Evolutionary conservation across 2,329 filamentous ascomycete species (phyloP).

Genomic region (Diaporthe destruens): DNA sequence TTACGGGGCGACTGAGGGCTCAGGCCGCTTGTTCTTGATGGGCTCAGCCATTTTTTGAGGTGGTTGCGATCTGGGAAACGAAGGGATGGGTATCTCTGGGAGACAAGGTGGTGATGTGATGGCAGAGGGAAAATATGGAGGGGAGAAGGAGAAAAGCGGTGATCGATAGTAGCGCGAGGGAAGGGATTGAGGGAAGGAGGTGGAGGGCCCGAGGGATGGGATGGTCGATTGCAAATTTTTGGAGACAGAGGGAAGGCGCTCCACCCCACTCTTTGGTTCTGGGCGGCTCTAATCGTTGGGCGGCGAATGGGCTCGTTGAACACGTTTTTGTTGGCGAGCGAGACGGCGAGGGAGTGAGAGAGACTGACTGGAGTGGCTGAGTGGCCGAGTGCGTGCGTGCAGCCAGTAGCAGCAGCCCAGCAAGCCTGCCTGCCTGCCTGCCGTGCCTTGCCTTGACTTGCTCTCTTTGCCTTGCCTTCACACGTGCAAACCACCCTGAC

Average conservation of each 20-base stretch:
- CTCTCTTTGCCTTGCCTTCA: not conserved
- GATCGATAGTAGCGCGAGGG: constrained; percentile 30
- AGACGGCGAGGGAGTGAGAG: constrained; percentile 31
- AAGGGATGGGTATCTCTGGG: constrained; percentile 34
- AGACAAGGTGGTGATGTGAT: constrained; percentile 34
- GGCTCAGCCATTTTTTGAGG: constrained; percentile 70
- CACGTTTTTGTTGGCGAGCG: constrained; percentile 37
- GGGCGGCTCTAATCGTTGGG: constrained; percentile 36
- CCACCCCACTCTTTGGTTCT: constrained; percentile 36
- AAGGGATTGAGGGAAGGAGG: constrained; percentile 28
- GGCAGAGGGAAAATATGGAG: constrained; percentile 33
- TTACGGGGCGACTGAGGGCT: constrained; percentile 70
- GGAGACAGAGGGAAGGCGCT: constrained; percentile 37
- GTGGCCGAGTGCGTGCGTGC: not conserved
- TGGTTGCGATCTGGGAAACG: constrained; percentile 47
- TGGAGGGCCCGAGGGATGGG: constrained; percentile 35
- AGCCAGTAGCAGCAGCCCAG: not conserved
- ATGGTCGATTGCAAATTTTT: constrained; percentile 39
- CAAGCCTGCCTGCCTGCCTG: not conserved
- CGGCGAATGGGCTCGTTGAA: constrained; percentile 38
- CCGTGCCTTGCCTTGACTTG: not conserved
- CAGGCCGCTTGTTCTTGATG: constrained; percentile 73
- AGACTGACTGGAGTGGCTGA: not conserved
- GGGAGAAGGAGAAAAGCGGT: constrained; percentile 37
- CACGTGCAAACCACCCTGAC: not conserved